Base-by-base conservation (phyloP, 352 stramenopile species). In the Globisporangium lucens region DNA sequence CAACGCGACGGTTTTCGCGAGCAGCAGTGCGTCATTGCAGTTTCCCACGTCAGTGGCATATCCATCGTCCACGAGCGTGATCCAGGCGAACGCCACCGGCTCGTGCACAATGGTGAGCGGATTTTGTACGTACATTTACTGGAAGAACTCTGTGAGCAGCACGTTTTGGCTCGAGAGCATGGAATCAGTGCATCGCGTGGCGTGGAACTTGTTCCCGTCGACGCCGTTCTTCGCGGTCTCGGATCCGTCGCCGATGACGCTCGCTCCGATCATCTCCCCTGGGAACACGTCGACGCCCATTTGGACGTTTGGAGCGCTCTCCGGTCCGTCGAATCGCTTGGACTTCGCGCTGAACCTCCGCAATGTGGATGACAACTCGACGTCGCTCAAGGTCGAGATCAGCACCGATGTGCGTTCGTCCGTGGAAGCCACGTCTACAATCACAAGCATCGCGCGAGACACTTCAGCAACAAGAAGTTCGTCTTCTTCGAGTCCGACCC, bases 111-210 rank as follows among this genome's bases (percentile, higher is more conserved):
- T 70, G 43, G 56, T 10, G 24, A 68, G 69, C 20, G 69, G 68
- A 22, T 61, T 61, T 29, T 61, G 55, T 20, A 46, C 55, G 17
- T 61, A 46, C 30, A 46, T 61, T 38, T 61, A 61, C 30, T 61
- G 55, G 55, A 61, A 61, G 30, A 61, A 61, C 20, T 61, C 55
- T 4, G 29, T 61, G 20, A 29, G 15, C 69, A 80, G 69, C 77
- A 66, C 73, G 1, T 87, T 89, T 52, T 87, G 79, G 79, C 52
- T 89, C 43, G 79, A 87, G 62, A 79, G 76, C 59, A 71, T 85
- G 41, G 79, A 87, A 61, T 86, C 77, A 0, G 68, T 72, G 22
- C 67, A 83, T n/a, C 58, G 60, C 9, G 55, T 87, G 17, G 68
- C 62, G 17, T 89, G 79, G 79, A 80, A 79, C 38, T 20, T 83